A percentile compares a stretch with the other conserved stretches of the same genome.
phyloP scores from a whole-genome alignment of 2,329 filamentous ascomycete species.

The Ceratocystis alfenasii region DNA sequence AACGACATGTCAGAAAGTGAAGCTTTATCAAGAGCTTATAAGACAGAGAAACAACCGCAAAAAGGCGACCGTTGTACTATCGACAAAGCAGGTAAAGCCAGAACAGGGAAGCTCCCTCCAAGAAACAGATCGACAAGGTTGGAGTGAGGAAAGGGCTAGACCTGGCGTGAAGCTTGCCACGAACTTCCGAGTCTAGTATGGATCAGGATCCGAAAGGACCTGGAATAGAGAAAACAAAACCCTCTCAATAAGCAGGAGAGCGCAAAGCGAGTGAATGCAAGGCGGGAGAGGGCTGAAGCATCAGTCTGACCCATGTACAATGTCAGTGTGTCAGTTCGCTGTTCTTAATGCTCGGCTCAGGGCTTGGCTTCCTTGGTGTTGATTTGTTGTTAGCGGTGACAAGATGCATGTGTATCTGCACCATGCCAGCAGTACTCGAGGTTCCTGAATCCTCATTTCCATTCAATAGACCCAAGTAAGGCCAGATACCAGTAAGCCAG shows the following conservation, averaged over 20 bases:
- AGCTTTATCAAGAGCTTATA: not conserved
- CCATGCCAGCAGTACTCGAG: not conserved
- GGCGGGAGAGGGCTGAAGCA: not conserved
- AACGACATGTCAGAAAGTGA: not conserved
- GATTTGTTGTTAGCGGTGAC: not conserved
- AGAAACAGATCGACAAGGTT: not conserved
- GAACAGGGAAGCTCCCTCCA: slow-evolving; percentile 2
- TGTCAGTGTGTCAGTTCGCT: no score
- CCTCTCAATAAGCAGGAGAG: not conserved
- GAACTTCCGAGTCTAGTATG: slow-evolving; percentile 11
- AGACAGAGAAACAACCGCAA: not conserved
- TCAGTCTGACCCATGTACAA: not conserved
- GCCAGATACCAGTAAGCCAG: not conserved
- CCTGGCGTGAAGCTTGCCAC: slow-evolving; percentile 9
- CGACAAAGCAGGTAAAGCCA: not conserved
- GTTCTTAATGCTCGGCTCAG: no score
- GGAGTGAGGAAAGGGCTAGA: slow-evolving; percentile 1
- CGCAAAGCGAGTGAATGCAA: not conserved
- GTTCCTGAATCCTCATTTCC: not conserved
- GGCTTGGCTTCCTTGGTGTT: not conserved
- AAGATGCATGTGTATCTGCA: not conserved
- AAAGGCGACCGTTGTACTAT: not conserved
- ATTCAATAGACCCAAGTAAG: not conserved
- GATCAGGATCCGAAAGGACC: not conserved
- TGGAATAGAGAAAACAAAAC: not conserved